Conservation (phyloP, 176 grass and related monocot genomes). For the Chloris gayana region DNA sequence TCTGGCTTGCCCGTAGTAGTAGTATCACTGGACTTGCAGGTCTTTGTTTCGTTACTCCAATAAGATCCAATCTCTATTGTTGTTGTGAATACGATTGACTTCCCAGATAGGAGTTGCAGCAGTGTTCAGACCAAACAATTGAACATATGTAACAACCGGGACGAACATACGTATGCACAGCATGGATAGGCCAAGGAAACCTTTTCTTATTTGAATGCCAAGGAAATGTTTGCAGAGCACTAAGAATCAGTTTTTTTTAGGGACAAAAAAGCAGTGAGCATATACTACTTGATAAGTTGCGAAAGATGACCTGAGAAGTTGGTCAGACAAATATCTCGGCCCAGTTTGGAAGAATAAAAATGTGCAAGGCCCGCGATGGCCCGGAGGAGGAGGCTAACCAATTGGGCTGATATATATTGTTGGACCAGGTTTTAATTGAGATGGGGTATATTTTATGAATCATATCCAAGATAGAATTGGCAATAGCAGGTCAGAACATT, state of each 20-base stretch:
- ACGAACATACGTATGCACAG: neutral
- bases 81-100: neutral
- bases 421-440: neutral
- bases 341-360: neutral
- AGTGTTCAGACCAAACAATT: neutral
- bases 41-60: neutral
- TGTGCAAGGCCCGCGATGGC: neutral
- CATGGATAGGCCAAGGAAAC: neutral
- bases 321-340: neutral
- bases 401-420: slow-evolving; percentile 4
- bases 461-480: neutral
- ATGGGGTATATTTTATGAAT: no score
- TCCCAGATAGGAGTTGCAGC: neutral
- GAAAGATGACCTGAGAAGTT: neutral
- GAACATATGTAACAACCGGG: neutral
- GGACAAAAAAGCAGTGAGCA: neutral
- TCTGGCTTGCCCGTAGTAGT: slow-evolving; percentile 22
- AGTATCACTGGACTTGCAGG: neutral
- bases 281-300: no score
- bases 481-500: neutral
- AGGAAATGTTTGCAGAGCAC: neutral
- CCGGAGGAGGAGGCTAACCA: neutral
- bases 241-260: no score
- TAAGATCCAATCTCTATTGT: neutral
- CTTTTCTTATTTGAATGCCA: no score